Evolutionary conservation across 2,329 filamentous ascomycete genomes (phyloP).

Genomic region (Massarina eburnea): DNA sequence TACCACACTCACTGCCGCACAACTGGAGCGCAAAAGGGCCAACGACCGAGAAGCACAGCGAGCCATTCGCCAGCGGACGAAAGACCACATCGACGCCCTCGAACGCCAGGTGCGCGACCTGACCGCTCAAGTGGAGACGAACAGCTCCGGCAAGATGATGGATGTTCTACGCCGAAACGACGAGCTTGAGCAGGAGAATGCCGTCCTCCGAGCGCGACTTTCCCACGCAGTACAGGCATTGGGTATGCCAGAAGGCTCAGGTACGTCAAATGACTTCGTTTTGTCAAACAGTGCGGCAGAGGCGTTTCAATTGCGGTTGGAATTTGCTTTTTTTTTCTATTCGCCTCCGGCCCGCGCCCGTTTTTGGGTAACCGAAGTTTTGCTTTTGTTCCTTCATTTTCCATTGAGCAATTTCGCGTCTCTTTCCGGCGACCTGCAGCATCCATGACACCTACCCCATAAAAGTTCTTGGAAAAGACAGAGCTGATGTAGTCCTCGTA

Average conservation of each 20-base stretch:
- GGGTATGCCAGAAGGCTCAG: conserved; percentile 39
- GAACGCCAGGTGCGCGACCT: conserved; percentile 58
- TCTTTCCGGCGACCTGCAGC: conserved; percentile 28
- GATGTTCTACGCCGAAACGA: conserved; percentile 56
- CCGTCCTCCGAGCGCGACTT: conserved; percentile 54
- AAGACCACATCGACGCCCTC: conserved; percentile 61
- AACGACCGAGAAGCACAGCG: conserved; percentile 63
- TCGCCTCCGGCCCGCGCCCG: conserved; percentile 25
- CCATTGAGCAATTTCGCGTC: conserved; percentile 14
- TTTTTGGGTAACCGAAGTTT: conserved; percentile 23
- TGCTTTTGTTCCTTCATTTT: conserved; percentile 20
- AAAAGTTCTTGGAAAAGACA: conserved; percentile 6
- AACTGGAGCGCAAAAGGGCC: conserved; percentile 61
- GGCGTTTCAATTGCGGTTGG: conserved; percentile 20
- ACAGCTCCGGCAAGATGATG: conserved; percentile 50
- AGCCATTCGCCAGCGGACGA: conserved; percentile 61
- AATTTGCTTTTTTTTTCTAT: conserved; percentile 31
- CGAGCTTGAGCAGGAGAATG: conserved; percentile 58
- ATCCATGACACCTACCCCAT: conserved; percentile 19
- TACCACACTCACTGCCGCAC: conserved; percentile 58
- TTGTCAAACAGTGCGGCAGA: conserved; percentile 25
- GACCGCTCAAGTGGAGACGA: conserved; percentile 50
- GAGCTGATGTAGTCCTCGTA: background rate
- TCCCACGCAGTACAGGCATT: conserved; percentile 47
- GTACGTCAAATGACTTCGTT: conserved; percentile 32